These are phyloP conservation scores for Metschnikowia orientalis DNA, from an alignment of 805 yeast genomes.

Conservation along the genomic window DNA sequence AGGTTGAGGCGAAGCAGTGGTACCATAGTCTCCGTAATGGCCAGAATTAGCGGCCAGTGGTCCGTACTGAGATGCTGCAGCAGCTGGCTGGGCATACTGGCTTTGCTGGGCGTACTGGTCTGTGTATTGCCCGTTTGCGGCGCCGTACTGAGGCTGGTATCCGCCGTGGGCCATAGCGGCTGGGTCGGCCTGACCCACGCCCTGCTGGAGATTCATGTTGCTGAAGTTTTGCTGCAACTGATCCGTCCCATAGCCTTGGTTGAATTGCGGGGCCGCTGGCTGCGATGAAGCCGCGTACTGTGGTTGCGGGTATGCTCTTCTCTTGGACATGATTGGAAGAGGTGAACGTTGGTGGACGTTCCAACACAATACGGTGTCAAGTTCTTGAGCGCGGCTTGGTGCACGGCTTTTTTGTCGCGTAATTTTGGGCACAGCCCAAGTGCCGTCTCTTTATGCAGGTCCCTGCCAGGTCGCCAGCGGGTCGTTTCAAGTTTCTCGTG, in stretches of 20 bases:
- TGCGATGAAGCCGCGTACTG: conserved; percentile 32
- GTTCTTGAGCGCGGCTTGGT: conserved; percentile 9
- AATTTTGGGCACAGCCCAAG: no score
- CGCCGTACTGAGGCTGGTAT: conserved; percentile 13
- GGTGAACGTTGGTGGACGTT: background rate
- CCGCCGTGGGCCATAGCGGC: conserved; percentile 13
- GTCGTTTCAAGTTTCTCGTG: no score
- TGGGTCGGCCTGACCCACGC: conserved; percentile 13
- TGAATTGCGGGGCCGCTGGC: conserved; percentile 15
- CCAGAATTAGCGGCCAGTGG: conserved; percentile 1
- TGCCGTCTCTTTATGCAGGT: background rate
- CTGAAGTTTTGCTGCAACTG: conserved; percentile 34
- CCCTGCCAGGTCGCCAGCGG: no score
- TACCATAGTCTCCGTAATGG: conserved; percentile 7
- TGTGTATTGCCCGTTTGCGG: conserved; percentile 5
- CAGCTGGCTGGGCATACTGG: conserved; percentile 9
- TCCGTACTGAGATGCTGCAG: conserved; percentile 7
- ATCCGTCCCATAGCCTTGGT: conserved; percentile 27
- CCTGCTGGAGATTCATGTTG: conserved; percentile 26
- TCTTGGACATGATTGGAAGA: conserved; percentile 31
- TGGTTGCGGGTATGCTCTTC: conserved; percentile 48
- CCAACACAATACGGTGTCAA: conserved; percentile 13
- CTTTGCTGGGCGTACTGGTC: conserved; percentile 9
- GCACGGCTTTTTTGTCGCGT: conserved; percentile 1
- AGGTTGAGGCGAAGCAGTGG: conserved; percentile 5